Percentiles rank a stretch among this genome's conserved stretches.
These are phyloP conservation scores for Trichoderma pleuroti DNA, from an alignment of 2,329 filamentous ascomycete species.

Conservation along the genomic window DNA sequence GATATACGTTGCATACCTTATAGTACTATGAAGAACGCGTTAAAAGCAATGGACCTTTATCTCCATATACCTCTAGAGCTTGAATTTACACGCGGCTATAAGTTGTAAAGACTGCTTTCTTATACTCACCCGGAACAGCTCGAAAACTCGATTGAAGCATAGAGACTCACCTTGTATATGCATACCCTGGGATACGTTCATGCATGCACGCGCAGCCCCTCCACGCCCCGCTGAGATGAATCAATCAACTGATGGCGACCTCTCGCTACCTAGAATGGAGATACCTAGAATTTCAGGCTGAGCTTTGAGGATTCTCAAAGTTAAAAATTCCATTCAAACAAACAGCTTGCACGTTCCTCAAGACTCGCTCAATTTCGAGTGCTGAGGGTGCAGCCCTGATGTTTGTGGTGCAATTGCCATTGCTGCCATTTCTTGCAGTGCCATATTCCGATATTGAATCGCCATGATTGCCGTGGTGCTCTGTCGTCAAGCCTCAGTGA, in stretches of 20 bases:
- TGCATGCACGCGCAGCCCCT: neutral
- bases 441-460: neutral
- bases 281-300: neutral
- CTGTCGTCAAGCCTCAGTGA: conserved; percentile 14
- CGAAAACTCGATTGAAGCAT: neutral
- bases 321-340: neutral
- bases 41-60: neutral
- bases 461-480: conserved; percentile 22
- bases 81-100: fast-evolving
- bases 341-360: neutral
- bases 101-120: neutral
- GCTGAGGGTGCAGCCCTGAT: neutral
- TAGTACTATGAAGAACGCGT: too few relatives aligned
- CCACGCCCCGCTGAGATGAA: neutral
- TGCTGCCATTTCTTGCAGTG: neutral
- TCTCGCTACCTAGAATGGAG: neutral
- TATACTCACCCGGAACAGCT: neutral
- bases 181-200: neutral
- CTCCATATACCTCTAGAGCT: neutral
- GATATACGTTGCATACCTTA: neutral
- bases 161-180: neutral
- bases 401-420: neutral
- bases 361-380: neutral
- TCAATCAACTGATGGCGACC: neutral
- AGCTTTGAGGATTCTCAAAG: neutral